Evolutionary conservation across 495 filamentous ascomycete species (phyloP).

Genomic region (Tetracladium marchalianum): DNA sequence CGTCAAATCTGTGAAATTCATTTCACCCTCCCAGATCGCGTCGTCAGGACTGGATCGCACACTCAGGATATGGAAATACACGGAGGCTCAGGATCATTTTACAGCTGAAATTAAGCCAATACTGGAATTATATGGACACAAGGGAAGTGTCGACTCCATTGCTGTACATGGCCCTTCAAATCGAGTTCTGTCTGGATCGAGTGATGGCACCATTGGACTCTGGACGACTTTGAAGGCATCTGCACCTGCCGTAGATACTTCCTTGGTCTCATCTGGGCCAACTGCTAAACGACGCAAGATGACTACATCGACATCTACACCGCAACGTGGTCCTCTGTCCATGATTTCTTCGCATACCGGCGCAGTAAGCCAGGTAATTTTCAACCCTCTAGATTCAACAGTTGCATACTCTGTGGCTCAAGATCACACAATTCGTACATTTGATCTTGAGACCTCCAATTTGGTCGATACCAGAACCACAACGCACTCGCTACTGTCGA

Average conservation of each 20-base stretch:
- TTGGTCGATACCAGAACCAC: slow-evolving; percentile 73
- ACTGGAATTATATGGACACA: slow-evolving; percentile 84
- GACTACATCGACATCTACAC: slow-evolving; percentile 47
- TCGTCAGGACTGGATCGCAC: slow-evolving; percentile 76
- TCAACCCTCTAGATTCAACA: slow-evolving; percentile 73
- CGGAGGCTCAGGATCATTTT: slow-evolving; percentile 48
- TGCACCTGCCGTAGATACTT: slow-evolving; percentile 56
- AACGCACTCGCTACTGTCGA: slow-evolving; percentile 67
- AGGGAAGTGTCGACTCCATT: slow-evolving; percentile 58
- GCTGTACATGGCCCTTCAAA: slow-evolving; percentile 66
- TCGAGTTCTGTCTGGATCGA: slow-evolving; percentile 71
- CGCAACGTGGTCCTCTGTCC: slow-evolving; percentile 71
- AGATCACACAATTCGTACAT: slow-evolving; percentile 83
- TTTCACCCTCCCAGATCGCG: slow-evolving; percentile 64
- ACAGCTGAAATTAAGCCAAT: slow-evolving; percentile 58
- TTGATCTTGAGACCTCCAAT: slow-evolving; percentile 72
- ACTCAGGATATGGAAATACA: slow-evolving; percentile 80
- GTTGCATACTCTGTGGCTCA: slow-evolving; percentile 82
- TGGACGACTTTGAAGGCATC: slow-evolving; percentile 73
- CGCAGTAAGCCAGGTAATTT: slow-evolving; percentile 64
- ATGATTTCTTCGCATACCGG: slow-evolving; percentile 61
- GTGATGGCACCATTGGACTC: slow-evolving; percentile 69
- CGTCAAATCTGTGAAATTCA: slow-evolving; percentile 71
- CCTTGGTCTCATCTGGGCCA: slow-evolving; percentile 50
- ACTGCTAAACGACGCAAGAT: slow-evolving; percentile 70